These are phyloP conservation scores for Fusarium chaquense DNA, from an alignment of 2,329 filamentous ascomycete species.

Conservation along the genomic window DNA sequence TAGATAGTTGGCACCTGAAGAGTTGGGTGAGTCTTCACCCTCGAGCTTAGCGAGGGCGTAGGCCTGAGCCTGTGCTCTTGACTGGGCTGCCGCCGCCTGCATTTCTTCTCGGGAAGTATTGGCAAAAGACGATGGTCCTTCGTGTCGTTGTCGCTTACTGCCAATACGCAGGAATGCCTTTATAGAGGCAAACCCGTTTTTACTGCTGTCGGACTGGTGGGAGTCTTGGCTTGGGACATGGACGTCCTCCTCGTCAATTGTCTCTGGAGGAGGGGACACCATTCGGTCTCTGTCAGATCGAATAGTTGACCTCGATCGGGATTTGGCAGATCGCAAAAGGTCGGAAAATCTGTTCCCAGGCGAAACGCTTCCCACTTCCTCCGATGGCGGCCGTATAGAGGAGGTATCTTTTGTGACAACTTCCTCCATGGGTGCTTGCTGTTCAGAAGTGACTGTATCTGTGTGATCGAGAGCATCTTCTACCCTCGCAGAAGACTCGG, in stretches of 20 bases:
- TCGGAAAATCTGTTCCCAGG: constrained; percentile 50
- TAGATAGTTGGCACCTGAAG: constrained; percentile 45
- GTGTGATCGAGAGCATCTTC: constrained; percentile 50
- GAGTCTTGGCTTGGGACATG: constrained; percentile 66
- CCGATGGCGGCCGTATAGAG: constrained; percentile 35
- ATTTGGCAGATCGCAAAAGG: constrained; percentile 61
- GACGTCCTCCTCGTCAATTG: constrained; percentile 62
- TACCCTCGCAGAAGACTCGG: constrained; percentile 39
- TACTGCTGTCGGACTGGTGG: constrained; percentile 66
- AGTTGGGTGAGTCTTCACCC: constrained; percentile 48
- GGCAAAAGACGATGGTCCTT: constrained; percentile 82
- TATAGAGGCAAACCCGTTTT: constrained; percentile 66
- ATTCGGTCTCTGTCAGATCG: constrained; percentile 56
- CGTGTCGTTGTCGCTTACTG: constrained; percentile 67
- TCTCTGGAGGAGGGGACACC: constrained; percentile 52
- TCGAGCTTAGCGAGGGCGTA: constrained; percentile 53
- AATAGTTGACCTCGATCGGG: constrained; percentile 63
- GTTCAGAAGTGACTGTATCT: constrained; percentile 44
- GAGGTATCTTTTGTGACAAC: constrained; percentile 41
- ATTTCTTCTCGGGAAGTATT: constrained; percentile 94
- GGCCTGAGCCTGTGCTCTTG: constrained; percentile 49
- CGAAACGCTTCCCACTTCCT: constrained; percentile 43
- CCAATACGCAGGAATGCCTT: constrained; percentile 81
- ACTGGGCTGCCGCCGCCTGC: constrained; percentile 53
- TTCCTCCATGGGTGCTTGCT: constrained; percentile 42